Conservation (phyloP, 2,329 filamentous ascomycete species). For the Hypoxylon sp. region DNA sequence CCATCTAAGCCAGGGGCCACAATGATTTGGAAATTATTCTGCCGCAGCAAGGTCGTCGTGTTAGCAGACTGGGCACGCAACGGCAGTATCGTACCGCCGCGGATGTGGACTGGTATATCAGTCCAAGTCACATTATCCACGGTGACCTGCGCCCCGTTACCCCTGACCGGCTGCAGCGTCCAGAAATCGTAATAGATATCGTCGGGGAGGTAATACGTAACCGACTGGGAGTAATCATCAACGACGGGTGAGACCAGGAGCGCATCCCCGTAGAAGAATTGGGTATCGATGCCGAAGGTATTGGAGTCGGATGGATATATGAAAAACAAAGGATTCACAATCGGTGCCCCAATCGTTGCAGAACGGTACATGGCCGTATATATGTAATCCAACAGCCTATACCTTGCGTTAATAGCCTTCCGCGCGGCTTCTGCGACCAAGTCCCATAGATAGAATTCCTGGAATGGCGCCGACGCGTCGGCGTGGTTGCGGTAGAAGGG, state of each 20-base stretch:
- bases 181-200: slow-evolving; percentile 67
- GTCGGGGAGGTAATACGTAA: slow-evolving; percentile 65
- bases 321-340: slow-evolving; percentile 80
- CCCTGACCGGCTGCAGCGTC: slow-evolving; percentile 46
- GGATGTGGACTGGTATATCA: slow-evolving; percentile 74
- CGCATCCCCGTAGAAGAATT: slow-evolving; percentile 67
- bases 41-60: slow-evolving; percentile 65
- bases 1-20: slow-evolving; percentile 66
- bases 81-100: slow-evolving; percentile 73
- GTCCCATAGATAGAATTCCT: slow-evolving; percentile 75
- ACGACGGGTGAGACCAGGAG: slow-evolving; percentile 66
- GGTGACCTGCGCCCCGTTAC: slow-evolving; percentile 45
- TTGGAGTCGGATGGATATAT: slow-evolving; percentile 70
- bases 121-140: slow-evolving; percentile 47
- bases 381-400: slow-evolving; percentile 84
- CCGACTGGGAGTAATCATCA: slow-evolving; percentile 60
- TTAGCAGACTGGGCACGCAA: slow-evolving; percentile 65
- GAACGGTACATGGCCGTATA: slow-evolving; percentile 77
- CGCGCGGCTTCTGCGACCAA: slow-evolving; percentile 74
- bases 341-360: slow-evolving; percentile 74
- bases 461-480: slow-evolving; percentile 63
- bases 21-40: slow-evolving; percentile 64
- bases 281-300: slow-evolving; percentile 63
- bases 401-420: slow-evolving; percentile 79
- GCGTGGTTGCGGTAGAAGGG: slow-evolving; percentile 81